These are phyloP conservation scores for Onygenales sp. DNA, from an alignment of 2,329 filamentous ascomycete species.

Conservation along the genomic window DNA sequence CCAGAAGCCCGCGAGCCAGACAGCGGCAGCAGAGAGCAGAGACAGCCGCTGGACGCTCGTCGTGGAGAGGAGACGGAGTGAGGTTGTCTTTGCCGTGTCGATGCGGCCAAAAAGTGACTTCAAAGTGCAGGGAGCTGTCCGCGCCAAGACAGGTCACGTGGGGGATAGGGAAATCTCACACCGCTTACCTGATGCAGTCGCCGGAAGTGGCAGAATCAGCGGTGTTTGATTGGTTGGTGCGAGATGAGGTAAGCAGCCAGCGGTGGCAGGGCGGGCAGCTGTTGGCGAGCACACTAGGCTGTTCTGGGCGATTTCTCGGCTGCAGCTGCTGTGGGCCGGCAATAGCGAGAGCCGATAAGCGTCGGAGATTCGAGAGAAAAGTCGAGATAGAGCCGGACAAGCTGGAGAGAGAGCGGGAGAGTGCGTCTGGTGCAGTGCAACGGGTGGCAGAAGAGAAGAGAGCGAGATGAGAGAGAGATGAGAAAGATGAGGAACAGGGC, in stretches of 20 bases:
- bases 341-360: neutral
- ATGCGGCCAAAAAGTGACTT: neutral
- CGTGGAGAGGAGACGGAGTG: neutral
- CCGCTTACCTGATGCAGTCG: too few species aligned
- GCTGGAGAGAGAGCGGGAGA: too few species aligned
- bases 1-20: too few species aligned
- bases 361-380: too few species aligned
- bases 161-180: too few species aligned
- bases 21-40: neutral
- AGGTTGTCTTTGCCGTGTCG: neutral
- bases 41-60: neutral
- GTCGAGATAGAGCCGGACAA: too few species aligned
- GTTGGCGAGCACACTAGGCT: neutral
- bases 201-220: too few species aligned
- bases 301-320: neutral
- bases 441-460: too few species aligned
- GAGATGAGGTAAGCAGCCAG: neutral
- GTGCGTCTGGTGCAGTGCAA: too few species aligned
- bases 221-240: neutral
- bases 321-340: neutral
- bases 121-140: neutral
- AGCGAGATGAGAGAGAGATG: too few species aligned
- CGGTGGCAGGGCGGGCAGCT: neutral
- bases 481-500: too few species aligned
- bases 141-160: neutral